Conservation (phyloP, 768 basidiomycete genomes). For the Psilocybe subaeruginosa region DNA sequence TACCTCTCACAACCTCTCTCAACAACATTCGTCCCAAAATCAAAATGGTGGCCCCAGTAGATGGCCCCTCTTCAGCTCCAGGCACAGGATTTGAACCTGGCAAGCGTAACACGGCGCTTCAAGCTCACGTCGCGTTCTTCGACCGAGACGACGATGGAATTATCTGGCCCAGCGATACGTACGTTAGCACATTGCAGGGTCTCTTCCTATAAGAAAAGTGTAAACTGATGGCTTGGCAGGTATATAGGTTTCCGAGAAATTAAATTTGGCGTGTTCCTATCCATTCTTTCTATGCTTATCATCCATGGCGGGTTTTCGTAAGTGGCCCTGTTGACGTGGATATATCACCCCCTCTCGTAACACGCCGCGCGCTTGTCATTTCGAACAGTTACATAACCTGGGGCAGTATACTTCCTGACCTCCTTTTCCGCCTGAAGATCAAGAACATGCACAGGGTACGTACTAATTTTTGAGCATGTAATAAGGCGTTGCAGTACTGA, state of each 20-base stretch:
- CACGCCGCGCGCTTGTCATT: not conserved
- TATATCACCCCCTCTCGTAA: not conserved
- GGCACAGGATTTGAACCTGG: conserved; percentile 31
- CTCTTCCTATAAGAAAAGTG: not conserved
- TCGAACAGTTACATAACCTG: conserved; percentile 35
- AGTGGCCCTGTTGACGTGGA: conserved; percentile 15
- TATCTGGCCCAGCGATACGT: conserved; percentile 51
- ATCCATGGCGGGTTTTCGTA: conserved; percentile 46
- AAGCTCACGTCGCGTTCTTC: conserved; percentile 48
- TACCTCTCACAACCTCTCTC: too few species aligned
- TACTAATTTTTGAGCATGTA: not conserved
- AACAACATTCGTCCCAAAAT: too few species aligned
- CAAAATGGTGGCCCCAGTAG: conserved; percentile 36
- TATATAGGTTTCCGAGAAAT: conserved; percentile 40
- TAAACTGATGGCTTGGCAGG: conserved; percentile 21
- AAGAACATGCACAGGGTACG: conserved; percentile 41
- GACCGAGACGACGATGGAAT: conserved; percentile 47
- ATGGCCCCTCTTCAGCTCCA: conserved; percentile 30
- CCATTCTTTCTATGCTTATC: conserved; percentile 36
- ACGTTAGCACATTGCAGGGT: conserved; percentile 13
- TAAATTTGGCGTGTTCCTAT: conserved; percentile 39
- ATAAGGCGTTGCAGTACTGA: not conserved
- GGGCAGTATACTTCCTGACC: conserved; percentile 41
- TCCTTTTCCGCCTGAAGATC: conserved; percentile 44
- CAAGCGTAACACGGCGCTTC: conserved; percentile 38